Percentiles rank a stretch among this genome's conserved stretches.
Evolutionary conservation across 257 asterid genomes (phyloP).

Genomic region (Voacanga thouarsii): DNA sequence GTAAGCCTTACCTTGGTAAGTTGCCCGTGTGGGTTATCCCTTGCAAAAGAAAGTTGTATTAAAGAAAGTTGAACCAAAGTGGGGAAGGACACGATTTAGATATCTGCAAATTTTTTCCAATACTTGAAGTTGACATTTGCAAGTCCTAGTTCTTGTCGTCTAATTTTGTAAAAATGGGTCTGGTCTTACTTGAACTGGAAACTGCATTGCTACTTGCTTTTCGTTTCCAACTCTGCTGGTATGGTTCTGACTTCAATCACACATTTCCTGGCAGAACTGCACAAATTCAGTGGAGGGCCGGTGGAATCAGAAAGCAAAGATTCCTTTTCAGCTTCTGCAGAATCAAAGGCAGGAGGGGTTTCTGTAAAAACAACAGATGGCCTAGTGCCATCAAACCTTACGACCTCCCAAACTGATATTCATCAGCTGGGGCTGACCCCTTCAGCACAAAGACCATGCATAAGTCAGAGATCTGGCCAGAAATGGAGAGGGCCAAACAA

Average conservation of each 20-base stretch:
- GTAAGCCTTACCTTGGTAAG: too few species aligned
- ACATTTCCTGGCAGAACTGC: constrained; percentile 29
- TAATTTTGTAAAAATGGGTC: not conserved
- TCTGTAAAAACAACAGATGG: constrained; percentile 12
- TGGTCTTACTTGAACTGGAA: not conserved
- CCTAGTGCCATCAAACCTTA: too few species aligned
- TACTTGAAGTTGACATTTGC: not conserved
- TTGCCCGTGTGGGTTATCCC: too few species aligned
- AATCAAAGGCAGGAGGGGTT: constrained; percentile 8
- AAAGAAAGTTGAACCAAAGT: too few species aligned
- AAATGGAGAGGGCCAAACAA: constrained; percentile 69
- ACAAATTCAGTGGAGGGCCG: constrained; percentile 35
- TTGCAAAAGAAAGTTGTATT: too few species aligned
- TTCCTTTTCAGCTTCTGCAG: constrained; percentile 29
- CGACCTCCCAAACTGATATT: not conserved
- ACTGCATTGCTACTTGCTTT: not conserved
- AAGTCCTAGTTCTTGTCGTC: too few species aligned
- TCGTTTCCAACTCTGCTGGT: not conserved
- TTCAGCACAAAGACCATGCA: not conserved
- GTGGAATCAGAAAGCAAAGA: constrained; percentile 46
- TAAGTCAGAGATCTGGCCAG: constrained; percentile 25
- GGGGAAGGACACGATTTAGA: too few species aligned
- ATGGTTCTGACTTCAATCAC: too few species aligned
- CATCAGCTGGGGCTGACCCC: constrained; percentile 22
- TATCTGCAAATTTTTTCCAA: too few species aligned